Percentiles rank a stretch among this genome's conserved stretches.
Conservation (phyloP, 1,284 basidiomycete species). For the Sporisorium reilianum region DNA sequence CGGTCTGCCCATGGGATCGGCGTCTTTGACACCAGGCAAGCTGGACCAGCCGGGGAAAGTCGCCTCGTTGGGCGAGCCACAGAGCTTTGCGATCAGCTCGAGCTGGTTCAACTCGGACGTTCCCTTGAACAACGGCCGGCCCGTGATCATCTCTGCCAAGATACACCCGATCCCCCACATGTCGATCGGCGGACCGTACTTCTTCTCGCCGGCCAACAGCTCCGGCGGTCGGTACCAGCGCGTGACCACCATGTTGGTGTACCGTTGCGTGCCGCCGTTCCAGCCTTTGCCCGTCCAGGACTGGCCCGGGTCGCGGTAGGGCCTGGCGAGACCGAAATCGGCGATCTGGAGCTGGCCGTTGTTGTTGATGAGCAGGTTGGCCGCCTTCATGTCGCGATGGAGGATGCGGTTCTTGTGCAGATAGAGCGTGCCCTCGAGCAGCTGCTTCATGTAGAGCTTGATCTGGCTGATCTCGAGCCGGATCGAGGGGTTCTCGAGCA, state of each 20-base stretch:
- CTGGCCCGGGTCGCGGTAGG: slow-evolving; percentile 65
- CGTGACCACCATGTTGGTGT: slow-evolving; percentile 99
- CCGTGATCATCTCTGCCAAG: slow-evolving; percentile 92
- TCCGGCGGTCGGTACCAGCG: slow-evolving; percentile 98
- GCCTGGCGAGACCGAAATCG: slow-evolving; percentile 93
- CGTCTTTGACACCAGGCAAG: slow-evolving; percentile 67
- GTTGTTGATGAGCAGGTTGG: slow-evolving; percentile 94
- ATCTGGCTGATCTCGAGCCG: slow-evolving; percentile 74
- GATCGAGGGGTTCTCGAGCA: slow-evolving; percentile 75
- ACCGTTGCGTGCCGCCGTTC: slow-evolving; percentile 71
- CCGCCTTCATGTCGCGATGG: slow-evolving; percentile 98
- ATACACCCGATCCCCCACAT: slow-evolving; percentile 99
- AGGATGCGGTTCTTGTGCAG: slow-evolving; percentile 97
- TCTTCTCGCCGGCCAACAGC: slow-evolving; percentile 84
- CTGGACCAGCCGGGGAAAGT: slow-evolving; percentile 82
- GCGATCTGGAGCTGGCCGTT: slow-evolving; percentile 74
- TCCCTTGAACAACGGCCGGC: slow-evolving; percentile 88
- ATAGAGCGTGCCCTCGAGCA: slow-evolving; percentile 92
- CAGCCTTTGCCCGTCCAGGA: slow-evolving; percentile 59
- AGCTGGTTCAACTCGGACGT: slow-evolving; percentile 90
- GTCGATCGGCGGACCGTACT: slow-evolving; percentile 94
- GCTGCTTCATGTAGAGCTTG: slow-evolving; percentile 95
- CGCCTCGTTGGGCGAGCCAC: slow-evolving; percentile 83
- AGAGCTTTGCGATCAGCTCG: slow-evolving; percentile 87
- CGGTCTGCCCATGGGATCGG: slow-evolving; percentile 59